Conservation (phyloP, 2,329 filamentous ascomycete genomes). For the Sarocladium strictum region DNA sequence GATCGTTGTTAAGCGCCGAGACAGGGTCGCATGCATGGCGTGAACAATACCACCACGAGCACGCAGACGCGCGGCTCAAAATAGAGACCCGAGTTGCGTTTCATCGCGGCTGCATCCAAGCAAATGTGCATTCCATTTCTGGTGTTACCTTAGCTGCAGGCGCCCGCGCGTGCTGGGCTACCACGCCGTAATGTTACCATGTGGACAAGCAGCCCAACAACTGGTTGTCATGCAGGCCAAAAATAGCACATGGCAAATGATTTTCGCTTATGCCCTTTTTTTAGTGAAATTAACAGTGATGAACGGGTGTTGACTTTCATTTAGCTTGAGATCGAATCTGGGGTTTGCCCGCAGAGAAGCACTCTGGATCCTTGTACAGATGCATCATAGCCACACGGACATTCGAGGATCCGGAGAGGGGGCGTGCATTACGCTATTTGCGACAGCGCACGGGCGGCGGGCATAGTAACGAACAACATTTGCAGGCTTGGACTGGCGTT, state of each 20-base stretch:
- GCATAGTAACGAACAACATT: no score
- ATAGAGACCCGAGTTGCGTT: background rate
- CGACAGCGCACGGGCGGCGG: no score
- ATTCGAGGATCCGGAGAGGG: background rate
- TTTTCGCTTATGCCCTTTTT: no score
- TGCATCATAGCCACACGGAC: background rate
- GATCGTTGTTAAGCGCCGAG: background rate
- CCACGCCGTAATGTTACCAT: background rate
- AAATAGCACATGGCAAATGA: background rate
- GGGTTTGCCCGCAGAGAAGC: background rate
- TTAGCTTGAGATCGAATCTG: no score
- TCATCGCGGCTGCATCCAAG: background rate
- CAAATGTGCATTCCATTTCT: background rate
- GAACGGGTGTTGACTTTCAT: no score
- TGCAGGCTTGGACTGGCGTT: no score
- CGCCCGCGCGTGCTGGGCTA: background rate
- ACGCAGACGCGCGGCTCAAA: background rate
- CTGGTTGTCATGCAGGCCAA: background rate
- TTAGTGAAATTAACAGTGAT: no score
- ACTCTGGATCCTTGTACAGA: background rate
- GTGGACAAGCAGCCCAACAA: background rate
- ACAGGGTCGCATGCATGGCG: background rate
- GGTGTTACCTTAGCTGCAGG: background rate
- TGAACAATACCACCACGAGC: background rate
- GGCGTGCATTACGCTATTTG: background rate